Conservation (phyloP, 2,329 filamentous ascomycete genomes). For the Chrysoporthe cubensis region DNA sequence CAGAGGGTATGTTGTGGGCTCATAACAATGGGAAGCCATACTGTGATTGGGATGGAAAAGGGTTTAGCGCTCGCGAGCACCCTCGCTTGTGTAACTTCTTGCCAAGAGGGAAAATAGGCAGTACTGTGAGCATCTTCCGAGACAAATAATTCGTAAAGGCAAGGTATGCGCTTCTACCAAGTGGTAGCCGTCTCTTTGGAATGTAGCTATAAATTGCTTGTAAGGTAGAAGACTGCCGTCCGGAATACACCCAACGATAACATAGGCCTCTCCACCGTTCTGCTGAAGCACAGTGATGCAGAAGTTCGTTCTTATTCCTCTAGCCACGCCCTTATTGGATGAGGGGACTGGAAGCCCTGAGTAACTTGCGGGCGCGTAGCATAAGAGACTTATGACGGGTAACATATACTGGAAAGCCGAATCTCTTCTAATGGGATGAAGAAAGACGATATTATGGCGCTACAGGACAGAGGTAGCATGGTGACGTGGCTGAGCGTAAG, state of each 20-base stretch:
- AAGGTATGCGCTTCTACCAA: too few relatives aligned
- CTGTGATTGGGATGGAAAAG: neutral
- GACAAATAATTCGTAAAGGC: too few relatives aligned
- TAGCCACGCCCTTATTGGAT: neutral
- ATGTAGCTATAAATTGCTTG: neutral
- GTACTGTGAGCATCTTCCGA: too few relatives aligned
- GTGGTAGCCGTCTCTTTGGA: too few relatives aligned
- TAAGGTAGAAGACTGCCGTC: neutral
- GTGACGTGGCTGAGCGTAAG: neutral
- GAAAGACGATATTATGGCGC: neutral
- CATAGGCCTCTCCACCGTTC: neutral
- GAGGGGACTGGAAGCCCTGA: too few relatives aligned
- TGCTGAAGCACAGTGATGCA: neutral
- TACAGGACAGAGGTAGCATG: neutral
- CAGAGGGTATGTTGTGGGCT: neutral
- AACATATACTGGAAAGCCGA: neutral
- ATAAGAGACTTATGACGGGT: neutral
- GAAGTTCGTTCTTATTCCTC: neutral
- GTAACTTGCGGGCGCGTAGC: neutral
- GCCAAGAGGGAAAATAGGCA: neutral
- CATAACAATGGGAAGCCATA: neutral
- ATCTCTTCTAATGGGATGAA: neutral
- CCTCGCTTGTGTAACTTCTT: neutral
- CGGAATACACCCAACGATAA: too few relatives aligned
- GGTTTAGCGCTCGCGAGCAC: neutral